phyloP scores from a whole-genome alignment of 805 yeast genomes.

The Groenewaldozyma tartarivorans region DNA sequence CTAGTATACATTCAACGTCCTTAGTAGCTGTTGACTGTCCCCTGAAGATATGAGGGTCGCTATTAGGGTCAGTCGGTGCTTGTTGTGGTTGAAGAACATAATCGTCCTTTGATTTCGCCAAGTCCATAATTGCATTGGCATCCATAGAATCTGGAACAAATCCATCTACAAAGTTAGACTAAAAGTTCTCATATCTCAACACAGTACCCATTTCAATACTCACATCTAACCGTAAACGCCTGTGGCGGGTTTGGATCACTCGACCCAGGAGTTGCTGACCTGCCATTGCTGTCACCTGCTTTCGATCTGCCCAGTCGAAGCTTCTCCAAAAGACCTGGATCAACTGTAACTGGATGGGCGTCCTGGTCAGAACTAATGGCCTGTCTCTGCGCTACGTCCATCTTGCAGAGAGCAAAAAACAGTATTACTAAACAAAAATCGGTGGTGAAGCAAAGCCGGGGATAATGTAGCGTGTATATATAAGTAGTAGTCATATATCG shows the following conservation, averaged over 20 bases:
- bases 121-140: constrained; percentile 4
- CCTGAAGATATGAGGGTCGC: constrained; percentile 13
- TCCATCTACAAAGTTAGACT: constrained; percentile 11
- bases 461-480: too few relatives aligned
- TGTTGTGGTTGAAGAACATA: constrained; percentile 8
- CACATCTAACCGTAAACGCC: constrained; percentile 7
- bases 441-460: too few relatives aligned
- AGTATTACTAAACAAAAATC: too few relatives aligned
- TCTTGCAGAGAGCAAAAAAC: too few relatives aligned
- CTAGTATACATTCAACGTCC: constrained; percentile 59
- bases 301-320: background rate
- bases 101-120: constrained; percentile 16
- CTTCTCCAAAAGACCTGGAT: background rate
- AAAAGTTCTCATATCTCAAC: background rate
- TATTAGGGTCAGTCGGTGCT: background rate
- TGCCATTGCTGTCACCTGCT: background rate
- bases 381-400: too few relatives aligned
- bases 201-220: background rate
- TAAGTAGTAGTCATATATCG: too few relatives aligned
- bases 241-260: background rate
- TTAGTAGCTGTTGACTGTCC: constrained; percentile 20
- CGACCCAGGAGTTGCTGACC: background rate
- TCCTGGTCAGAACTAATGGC: too few relatives aligned
- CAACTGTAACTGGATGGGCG: constrained; percentile 9
- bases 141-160: constrained; percentile 19